Percentiles rank a stretch among this genome's conserved stretches.
phyloP scores from a whole-genome alignment of 495 filamentous ascomycete genomes.

The Lentithecium fluviatile region DNA sequence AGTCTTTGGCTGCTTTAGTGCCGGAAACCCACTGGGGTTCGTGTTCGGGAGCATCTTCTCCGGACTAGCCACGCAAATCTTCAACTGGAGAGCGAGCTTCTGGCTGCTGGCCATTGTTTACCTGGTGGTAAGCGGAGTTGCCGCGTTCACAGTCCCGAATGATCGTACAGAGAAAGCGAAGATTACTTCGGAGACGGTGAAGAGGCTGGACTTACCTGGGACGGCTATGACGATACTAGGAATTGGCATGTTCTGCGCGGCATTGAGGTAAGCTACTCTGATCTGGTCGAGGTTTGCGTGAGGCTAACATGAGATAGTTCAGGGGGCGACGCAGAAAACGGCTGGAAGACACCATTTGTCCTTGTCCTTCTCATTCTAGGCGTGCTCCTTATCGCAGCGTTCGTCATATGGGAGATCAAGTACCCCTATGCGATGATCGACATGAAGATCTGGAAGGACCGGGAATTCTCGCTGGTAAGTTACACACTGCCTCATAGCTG shows the following conservation, averaged over 20 bases:
- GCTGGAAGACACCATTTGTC: constrained; percentile 46
- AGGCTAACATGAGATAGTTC: constrained; percentile 39
- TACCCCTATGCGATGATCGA: constrained; percentile 45
- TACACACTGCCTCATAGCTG: background rate
- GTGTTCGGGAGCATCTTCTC: constrained; percentile 65
- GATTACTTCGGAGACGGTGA: constrained; percentile 52
- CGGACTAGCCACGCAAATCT: constrained; percentile 65
- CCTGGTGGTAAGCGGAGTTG: constrained; percentile 56
- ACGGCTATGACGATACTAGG: constrained; percentile 62
- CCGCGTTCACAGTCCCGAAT: constrained; percentile 63
- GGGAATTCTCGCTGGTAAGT: constrained; percentile 42
- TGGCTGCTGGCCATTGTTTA: constrained; percentile 65
- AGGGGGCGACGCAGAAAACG: constrained; percentile 49
- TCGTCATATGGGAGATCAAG: constrained; percentile 44
- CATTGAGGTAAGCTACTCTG: constrained; percentile 52
- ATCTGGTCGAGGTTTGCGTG: background rate
- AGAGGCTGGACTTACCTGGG: constrained; percentile 64
- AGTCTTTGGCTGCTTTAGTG: constrained; percentile 66
- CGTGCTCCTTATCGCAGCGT: constrained; percentile 38
- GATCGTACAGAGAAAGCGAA: constrained; percentile 51
- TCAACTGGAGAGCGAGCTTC: constrained; percentile 66
- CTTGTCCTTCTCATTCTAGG: constrained; percentile 43
- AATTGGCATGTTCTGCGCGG: constrained; percentile 63
- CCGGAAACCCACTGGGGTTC: constrained; percentile 69
- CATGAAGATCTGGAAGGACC: constrained; percentile 46